phyloP scores from a whole-genome alignment of 108 stramenopile species.

The Cyclostephanos invisitatus region DNA sequence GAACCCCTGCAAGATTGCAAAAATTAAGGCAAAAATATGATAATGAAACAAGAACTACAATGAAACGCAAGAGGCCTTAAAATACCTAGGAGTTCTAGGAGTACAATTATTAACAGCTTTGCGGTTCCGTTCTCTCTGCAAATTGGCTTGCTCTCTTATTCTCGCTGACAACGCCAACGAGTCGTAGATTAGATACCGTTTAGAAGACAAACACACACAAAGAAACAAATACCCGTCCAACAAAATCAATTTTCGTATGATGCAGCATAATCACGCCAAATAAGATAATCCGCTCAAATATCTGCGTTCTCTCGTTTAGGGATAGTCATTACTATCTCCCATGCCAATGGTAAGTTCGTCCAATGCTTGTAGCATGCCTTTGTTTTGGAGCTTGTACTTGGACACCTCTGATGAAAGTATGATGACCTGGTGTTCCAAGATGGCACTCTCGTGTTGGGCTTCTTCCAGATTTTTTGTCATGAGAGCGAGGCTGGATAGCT shows the following conservation, averaged over 20 bases:
- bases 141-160: background rate
- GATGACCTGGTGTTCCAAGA: constrained; percentile 17
- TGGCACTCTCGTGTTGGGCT: constrained; percentile 18
- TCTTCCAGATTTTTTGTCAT: constrained; percentile 13
- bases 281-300: background rate
- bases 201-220: background rate
- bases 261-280: background rate
- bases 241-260: background rate
- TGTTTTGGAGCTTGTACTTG: constrained; percentile 22
- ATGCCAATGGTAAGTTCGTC: constrained; percentile 9
- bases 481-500: background rate
- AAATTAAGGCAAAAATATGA: no score
- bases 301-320: background rate
- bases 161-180: background rate
- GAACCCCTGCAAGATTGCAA: no score
- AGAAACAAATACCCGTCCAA: background rate
- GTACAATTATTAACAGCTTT: background rate
- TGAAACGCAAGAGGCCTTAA: background rate
- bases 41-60: background rate
- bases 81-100: background rate
- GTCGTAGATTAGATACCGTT: background rate
- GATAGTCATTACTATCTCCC: background rate
- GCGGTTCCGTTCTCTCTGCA: no score
- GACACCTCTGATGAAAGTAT: constrained; percentile 19
- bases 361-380: constrained; percentile 15